Evolutionary conservation across 202 grass and related monocot genomes (phyloP), one percentile per base, ranked within the genome.

Genomic region (Bolboschoenoplectus hybrid): DNA sequence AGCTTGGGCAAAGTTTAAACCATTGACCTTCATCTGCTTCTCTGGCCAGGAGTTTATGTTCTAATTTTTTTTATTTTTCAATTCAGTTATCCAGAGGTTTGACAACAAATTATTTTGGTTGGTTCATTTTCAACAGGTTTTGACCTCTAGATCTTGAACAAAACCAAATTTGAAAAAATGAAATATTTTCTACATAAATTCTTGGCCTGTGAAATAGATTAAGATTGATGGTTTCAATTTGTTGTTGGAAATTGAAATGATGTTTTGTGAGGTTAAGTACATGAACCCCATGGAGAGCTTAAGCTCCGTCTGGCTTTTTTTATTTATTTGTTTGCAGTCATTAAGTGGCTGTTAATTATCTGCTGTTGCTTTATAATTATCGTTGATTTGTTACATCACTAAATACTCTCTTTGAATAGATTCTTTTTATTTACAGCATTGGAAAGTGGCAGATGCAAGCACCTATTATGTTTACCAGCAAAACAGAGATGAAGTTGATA

Each of bases 341-440:
- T n/a, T 17, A 16, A 7, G 45, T 74, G 14, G 19, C 9, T 50
- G 1, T 71, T 51, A 52, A 13, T 52, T 52, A 52, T 74, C 0
- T 50, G 1, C 32, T 52, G 17, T 75, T 75, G 47, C 47, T 53
- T 35, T 1, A 14, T 52, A 50, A 16, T 36, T 75, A 20, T 75
- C 50, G 10, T 75, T 75, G 72, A 53, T 75, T 75, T 75, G 3
- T 53, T 52, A 9, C 47, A 75, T 36, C 26, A 75, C 20, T 34
- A 53, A 52, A 53, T 75, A 52, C 26, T 36, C 19, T 8, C 36
- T 79, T 55, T 77, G 34, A 39, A 40, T 38, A 3, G 49, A 16
- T 4, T 55, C 1, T 56, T 8, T 32, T 38, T 44, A 63, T 34
- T 26, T 26, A 26, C 26, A 17, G 38, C 2, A 16, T 20, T 72